phyloP scores from a whole-genome alignment of 768 basidiomycete species.

The Boletus rex-veris region DNA sequence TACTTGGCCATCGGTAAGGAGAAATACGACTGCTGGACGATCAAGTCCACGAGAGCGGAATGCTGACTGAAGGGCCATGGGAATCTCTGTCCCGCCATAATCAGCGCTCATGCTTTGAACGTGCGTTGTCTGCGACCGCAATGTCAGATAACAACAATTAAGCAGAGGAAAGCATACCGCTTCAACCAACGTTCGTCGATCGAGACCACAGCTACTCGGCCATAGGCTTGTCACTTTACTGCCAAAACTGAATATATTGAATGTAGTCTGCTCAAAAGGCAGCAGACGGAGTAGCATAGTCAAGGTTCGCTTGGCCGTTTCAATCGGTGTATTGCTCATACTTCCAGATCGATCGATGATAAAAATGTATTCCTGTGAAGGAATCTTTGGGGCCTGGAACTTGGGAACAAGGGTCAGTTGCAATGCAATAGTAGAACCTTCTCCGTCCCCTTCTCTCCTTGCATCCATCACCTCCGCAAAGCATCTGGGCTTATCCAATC shows the following conservation, averaged over 20 bases:
- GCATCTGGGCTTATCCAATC: constrained; percentile 52
- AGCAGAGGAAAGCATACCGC: constrained; percentile 32
- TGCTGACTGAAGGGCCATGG: constrained; percentile 37
- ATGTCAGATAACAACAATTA: constrained; percentile 5
- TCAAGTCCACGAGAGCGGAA: constrained; percentile 33
- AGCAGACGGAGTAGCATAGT: constrained; percentile 47
- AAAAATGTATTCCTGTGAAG: constrained; percentile 56
- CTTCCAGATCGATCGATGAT: constrained; percentile 57
- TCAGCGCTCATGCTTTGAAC: constrained; percentile 41
- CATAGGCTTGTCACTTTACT: constrained; percentile 30
- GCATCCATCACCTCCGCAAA: constrained; percentile 46
- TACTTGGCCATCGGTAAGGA: constrained; percentile 59
- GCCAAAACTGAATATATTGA: constrained; percentile 63
- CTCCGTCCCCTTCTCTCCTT: constrained; percentile 1
- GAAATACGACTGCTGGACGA: constrained; percentile 48
- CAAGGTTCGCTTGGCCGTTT: constrained; percentile 47
- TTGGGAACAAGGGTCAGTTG: constrained; percentile 55
- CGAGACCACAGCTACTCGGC: constrained; percentile 33
- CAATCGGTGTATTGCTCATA: constrained; percentile 43
- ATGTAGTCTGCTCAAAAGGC: constrained; percentile 38
- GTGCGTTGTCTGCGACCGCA: constrained; percentile 34
- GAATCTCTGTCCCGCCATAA: constrained; percentile 52
- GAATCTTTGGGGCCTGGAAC: constrained; percentile 40
- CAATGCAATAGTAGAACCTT: constrained; percentile 41
- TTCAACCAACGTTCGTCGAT: constrained; percentile 24